Evolutionary conservation across 2,329 filamentous ascomycete genomes (phyloP), one percentile per base, ranked within the genome.

Genomic region (Neoscytalidium dimidiatum): DNA sequence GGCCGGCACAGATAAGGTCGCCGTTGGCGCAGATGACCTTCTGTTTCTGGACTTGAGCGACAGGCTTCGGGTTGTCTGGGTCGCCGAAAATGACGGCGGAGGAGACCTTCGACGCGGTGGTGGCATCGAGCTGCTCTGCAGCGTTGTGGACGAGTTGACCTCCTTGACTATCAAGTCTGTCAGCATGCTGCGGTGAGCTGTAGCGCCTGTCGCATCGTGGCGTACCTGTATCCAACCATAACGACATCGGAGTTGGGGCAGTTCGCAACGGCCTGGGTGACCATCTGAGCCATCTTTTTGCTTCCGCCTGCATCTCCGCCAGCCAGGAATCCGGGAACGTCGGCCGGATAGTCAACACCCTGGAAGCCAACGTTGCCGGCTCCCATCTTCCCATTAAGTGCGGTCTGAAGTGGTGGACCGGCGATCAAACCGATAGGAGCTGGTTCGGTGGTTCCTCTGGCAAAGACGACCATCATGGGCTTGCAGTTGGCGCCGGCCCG

Each of bases 271-370:
- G 81, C 79, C 67, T 80, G 70, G n/a, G 69, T 71, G 1, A 77
- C 73, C 69, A 74, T 71, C 23, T 76, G 68, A 31, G 80, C 79
- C 81, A 85, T 84, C 64, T 73, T 77, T 43, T 70, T 69, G 60
- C 79, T 80, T 5, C 83, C 83, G 9, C 64, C 71, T 4, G 46
- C 48, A 21, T 52, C 38, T 1, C 83, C 84, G 6, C 81, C 80
- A 13, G 73, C 74, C 4, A 83, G 71, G 67, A 83, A 85, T 0
- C 83, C 83, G 3, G 73, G 66, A 4, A 76, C 56, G 35, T 71
- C 67, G 17, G 84, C 85, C 2, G 80, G 74, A 68, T 87, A 87
- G 35, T 82, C 75, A n/a, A 86, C 81, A 49, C 85, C 85, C 73
- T 87, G 85, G 48, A 86, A 79, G 3, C 80, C 81, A 8, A 86